Percentiles rank a stretch among this genome's conserved stretches.
These are phyloP conservation scores for Albatrellus sp. DNA, from an alignment of 1,284 basidiomycete species.

Conservation along the genomic window DNA sequence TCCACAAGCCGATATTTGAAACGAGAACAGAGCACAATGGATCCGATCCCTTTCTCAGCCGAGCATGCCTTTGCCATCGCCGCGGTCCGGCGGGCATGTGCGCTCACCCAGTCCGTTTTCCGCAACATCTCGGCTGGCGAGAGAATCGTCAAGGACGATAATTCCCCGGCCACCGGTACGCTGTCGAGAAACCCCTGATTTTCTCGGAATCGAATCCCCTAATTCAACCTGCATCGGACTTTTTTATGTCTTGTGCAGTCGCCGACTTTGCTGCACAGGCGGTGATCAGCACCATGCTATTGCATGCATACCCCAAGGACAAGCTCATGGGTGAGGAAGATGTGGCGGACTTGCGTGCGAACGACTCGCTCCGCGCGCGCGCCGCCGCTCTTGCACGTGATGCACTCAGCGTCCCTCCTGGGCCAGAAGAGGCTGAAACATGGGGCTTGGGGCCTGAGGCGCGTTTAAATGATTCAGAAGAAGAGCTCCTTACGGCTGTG, in stretches of 20 bases:
- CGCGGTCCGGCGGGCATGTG: slow-evolving; percentile 85
- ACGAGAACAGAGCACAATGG: too few relatives aligned
- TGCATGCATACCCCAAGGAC: slow-evolving; percentile 71
- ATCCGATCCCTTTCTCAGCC: slow-evolving; percentile 24
- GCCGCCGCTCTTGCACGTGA: slow-evolving; percentile 82
- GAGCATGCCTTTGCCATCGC: slow-evolving; percentile 71
- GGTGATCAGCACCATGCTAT: slow-evolving; percentile 72
- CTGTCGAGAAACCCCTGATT: slow-evolving; percentile 7
- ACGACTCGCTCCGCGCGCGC: slow-evolving; percentile 45
- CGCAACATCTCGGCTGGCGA: slow-evolving; percentile 80
- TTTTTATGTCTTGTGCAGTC: slow-evolving; percentile 32
- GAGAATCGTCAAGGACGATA: slow-evolving; percentile 86
- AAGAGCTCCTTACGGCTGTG: slow-evolving; percentile 71
- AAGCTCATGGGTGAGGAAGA: slow-evolving; percentile 95
- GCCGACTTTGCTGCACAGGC: slow-evolving; percentile 89
- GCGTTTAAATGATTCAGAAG: slow-evolving; percentile 26
- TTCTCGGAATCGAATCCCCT: not conserved
- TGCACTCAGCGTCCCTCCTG: slow-evolving; percentile 49
- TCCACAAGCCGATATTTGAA: too few relatives aligned
- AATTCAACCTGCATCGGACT: not conserved
- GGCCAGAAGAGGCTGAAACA: slow-evolving; percentile 32
- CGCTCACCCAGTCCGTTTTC: slow-evolving; percentile 80
- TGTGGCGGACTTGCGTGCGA: slow-evolving; percentile 62
- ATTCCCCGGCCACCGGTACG: slow-evolving; percentile 89
- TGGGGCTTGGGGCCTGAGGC: slow-evolving; percentile 53